These are phyloP conservation scores for Alternaria arborescens DNA, from an alignment of 2,329 filamentous ascomycete species.

Conservation along the genomic window DNA sequence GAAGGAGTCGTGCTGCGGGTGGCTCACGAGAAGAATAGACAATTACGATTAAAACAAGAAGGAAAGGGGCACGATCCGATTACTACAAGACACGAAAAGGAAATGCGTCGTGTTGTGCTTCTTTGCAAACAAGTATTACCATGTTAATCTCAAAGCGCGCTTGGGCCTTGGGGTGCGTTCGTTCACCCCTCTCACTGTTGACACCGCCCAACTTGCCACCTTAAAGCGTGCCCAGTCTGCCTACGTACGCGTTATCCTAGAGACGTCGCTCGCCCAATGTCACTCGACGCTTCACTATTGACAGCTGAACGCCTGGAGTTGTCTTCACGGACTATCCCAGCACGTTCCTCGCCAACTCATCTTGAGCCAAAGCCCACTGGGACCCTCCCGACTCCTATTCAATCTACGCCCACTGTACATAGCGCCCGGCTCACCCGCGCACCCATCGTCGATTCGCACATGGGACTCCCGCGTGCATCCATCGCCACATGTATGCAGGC, in stretches of 20 bases:
- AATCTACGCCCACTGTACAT: neutral
- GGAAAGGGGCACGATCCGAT: conserved; percentile 5
- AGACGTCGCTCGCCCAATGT: neutral
- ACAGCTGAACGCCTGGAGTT: conserved; percentile 5
- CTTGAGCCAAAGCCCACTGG: neutral
- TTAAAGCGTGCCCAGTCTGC: neutral
- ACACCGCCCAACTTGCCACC: conserved; percentile 12
- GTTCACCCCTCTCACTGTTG: neutral
- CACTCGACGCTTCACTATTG: conserved; percentile 3
- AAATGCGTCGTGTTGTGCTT: conserved; percentile 23
- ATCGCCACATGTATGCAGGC: conserved; percentile 11
- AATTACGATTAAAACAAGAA: conserved; percentile 2
- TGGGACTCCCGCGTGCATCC: neutral
- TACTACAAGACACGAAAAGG: conserved; percentile 11
- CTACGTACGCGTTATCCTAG: conserved; percentile 5
- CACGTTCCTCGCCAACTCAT: conserved; percentile 14
- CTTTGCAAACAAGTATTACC: conserved; percentile 16
- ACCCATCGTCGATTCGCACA: conserved; percentile 8
- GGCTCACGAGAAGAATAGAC: conserved; percentile 6
- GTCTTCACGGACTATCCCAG: conserved; percentile 14
- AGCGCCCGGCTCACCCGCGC: conserved; percentile 1
- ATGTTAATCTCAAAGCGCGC: conserved; percentile 21
- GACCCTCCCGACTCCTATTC: conserved; percentile 5
- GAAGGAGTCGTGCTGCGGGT: conserved; percentile 4
- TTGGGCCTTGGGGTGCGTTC: conserved; percentile 11